phyloP scores from a whole-genome alignment of 2,329 filamentous ascomycete species.

The Dactylellina leptospora region DNA sequence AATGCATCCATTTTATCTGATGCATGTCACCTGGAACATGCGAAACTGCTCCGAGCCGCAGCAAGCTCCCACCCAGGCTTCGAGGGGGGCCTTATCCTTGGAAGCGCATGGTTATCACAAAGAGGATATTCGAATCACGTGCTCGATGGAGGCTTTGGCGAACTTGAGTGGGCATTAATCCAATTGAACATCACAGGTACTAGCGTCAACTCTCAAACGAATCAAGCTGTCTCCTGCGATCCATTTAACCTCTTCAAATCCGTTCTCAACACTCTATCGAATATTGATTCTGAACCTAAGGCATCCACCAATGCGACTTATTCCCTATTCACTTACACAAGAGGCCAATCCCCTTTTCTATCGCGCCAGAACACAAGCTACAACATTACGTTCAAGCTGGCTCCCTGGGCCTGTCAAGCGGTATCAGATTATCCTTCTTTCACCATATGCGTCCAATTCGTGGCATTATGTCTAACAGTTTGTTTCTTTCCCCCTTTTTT shows the following conservation, averaged over 20 bases:
- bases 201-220: conserved; percentile 75
- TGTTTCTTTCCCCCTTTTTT: neutral
- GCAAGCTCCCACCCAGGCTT: conserved; percentile 63
- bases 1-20: conserved; percentile 35
- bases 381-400: conserved; percentile 92
- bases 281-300: no score
- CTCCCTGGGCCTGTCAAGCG: conserved; percentile 78
- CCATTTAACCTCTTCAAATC: conserved; percentile 96
- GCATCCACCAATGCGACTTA: no score
- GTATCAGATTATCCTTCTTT: no score
- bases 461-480: conserved; percentile 13
- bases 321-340: conserved; percentile 82
- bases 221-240: conserved; percentile 78
- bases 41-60: conserved; percentile 44
- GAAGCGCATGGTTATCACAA: conserved; percentile 87
- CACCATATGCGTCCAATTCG: no score
- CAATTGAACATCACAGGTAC: conserved; percentile 81
- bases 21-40: conserved; percentile 56
- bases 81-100: conserved; percentile 83
- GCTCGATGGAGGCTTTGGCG: conserved; percentile 84
- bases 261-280: conserved; percentile 83
- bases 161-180: conserved; percentile 88
- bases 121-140: conserved; percentile 77
- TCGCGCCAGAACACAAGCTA: no score
- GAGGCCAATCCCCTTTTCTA: no score